These are phyloP conservation scores for Cordyceps cateniannulata DNA, from an alignment of 2,329 filamentous ascomycete genomes.

Conservation along the genomic window DNA sequence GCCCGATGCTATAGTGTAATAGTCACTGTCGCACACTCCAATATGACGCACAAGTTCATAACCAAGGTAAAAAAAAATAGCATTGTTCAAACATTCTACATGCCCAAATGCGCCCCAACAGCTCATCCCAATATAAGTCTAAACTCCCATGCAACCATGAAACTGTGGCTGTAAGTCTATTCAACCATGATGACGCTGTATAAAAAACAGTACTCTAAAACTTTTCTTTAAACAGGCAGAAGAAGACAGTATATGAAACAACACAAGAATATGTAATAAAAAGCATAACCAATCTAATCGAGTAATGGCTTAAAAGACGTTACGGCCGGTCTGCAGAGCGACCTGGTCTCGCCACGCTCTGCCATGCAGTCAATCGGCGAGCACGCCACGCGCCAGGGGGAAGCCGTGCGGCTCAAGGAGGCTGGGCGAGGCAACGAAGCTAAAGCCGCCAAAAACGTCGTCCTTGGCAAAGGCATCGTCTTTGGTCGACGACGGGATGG, in stretches of 20 bases:
- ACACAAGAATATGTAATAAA: background rate
- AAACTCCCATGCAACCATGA: background rate
- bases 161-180: background rate
- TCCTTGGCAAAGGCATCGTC: slow-evolving; percentile 54
- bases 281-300: background rate
- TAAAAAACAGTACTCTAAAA: background rate
- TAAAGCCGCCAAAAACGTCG: slow-evolving; percentile 58
- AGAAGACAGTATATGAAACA: background rate
- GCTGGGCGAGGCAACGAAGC: slow-evolving; percentile 54
- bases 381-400: slow-evolving; percentile 14
- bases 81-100: background rate
- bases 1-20: background rate
- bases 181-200: background rate
- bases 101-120: background rate
- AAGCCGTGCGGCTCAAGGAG: slow-evolving; percentile 45
- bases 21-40: background rate
- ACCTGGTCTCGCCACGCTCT: background rate
- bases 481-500: slow-evolving; percentile 28
- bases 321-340: background rate
- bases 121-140: background rate
- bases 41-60: background rate
- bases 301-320: background rate
- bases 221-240: background rate
- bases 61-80: background rate
- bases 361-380: slow-evolving; percentile 7